A percentile compares a stretch with the other conserved stretches of the same genome.
Evolutionary conservation across 805 yeast species (phyloP).

Genomic region (Pichia nakasei): DNA sequence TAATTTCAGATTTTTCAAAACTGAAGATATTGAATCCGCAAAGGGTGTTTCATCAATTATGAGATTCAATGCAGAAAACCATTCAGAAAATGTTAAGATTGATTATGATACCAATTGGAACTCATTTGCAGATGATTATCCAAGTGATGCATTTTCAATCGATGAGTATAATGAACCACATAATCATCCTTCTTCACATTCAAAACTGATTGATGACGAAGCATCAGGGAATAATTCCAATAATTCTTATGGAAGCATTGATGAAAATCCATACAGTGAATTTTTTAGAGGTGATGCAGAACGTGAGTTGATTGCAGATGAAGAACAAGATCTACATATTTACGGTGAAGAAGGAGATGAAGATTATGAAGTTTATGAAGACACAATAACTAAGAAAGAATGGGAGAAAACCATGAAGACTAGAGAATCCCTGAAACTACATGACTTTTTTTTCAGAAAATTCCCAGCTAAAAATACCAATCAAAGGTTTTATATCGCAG

Average conservation of each 20-base stretch:
- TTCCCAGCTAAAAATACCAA: constrained; percentile 36
- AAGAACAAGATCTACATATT: constrained; percentile 9
- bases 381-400: constrained; percentile 4
- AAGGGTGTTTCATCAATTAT: constrained; percentile 75
- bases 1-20: constrained; percentile 72
- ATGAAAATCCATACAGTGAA: constrained; percentile 13
- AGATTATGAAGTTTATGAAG: constrained; percentile 6
- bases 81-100: constrained; percentile 32
- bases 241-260: constrained; percentile 8
- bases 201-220: background rate
- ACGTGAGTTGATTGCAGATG: constrained; percentile 11
- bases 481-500: constrained; percentile 88
- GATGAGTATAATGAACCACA: constrained; percentile 4
- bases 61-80: constrained; percentile 28
- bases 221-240: background rate
- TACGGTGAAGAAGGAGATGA: constrained; percentile 19
- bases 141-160: constrained; percentile 9
- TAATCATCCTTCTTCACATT: constrained; percentile 8
- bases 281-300: constrained; percentile 13
- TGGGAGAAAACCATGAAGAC: constrained; percentile 9
- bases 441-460: constrained; percentile 36
- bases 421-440: constrained; percentile 24
- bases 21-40: constrained; percentile 77
- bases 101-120: constrained; percentile 77
- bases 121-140: constrained; percentile 40